These are phyloP conservation scores for Dendrobium nobile DNA, from an alignment of 106 monocot species.

Conservation along the genomic window DNA sequence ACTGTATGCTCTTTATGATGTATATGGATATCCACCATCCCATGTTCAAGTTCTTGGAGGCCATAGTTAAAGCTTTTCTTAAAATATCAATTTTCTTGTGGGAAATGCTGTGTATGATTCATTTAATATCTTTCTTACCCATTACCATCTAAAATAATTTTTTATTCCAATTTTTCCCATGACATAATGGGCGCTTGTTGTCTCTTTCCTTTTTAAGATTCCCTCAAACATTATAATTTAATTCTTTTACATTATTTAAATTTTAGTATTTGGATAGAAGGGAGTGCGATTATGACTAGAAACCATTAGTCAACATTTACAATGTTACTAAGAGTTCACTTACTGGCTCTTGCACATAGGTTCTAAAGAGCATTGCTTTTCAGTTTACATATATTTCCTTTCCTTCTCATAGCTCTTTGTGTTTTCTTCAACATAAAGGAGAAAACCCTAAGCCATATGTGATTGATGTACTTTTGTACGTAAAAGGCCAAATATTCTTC, in stretches of 20 bases:
- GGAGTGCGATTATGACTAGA: slow-evolving; percentile 89
- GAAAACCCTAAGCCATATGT: slow-evolving; percentile 32
- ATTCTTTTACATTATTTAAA: neutral
- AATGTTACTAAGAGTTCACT: slow-evolving; percentile 28
- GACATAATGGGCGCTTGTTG: too few species aligned
- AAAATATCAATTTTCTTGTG: neutral
- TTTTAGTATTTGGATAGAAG: slow-evolving; percentile 79
- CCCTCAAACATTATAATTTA: neutral
- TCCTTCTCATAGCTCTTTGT: neutral
- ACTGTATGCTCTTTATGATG: neutral
- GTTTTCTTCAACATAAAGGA: slow-evolving; percentile 40
- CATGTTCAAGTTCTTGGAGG: neutral
- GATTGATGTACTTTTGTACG: slow-evolving; percentile 73
- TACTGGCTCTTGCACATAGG: neutral
- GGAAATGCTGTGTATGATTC: neutral
- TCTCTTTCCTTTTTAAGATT: too few species aligned
- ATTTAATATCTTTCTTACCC: neutral
- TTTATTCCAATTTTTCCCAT: neutral
- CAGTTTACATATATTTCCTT: neutral
- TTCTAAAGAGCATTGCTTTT: neutral
- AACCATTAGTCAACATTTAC: slow-evolving; percentile 58
- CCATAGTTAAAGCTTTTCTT: neutral
- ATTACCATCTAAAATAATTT: neutral
- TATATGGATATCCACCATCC: neutral
- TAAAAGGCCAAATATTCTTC: neutral